A percentile compares a stretch with the other conserved stretches of the same genome.
Conservation (phyloP, 1,284 basidiomycete species). For the Mycosarcoma mackinlayi region DNA sequence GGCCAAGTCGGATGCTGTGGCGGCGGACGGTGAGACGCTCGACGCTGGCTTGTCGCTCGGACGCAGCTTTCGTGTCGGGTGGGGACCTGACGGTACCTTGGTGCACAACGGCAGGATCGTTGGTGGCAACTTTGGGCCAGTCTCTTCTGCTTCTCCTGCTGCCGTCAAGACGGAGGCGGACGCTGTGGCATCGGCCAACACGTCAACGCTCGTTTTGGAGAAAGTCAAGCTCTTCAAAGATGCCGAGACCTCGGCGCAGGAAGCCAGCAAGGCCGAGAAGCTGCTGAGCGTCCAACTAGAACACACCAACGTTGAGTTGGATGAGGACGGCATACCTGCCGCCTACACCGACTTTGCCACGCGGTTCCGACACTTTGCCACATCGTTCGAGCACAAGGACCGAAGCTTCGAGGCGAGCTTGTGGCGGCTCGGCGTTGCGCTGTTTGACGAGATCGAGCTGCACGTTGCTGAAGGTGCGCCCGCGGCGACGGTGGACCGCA, state of each 20-base stretch:
- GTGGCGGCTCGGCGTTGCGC: constrained; percentile 87
- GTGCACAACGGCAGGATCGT: constrained; percentile 76
- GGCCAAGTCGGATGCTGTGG: constrained; percentile 73
- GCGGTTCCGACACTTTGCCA: constrained; percentile 82
- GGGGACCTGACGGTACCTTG: constrained; percentile 83
- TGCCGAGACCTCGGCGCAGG: constrained; percentile 25
- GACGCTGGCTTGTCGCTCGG: constrained; percentile 88
- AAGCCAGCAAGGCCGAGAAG: constrained; percentile 70
- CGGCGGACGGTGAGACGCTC: constrained; percentile 76
- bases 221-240: constrained; percentile 56
- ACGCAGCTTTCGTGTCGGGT: constrained; percentile 88
- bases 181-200: constrained; percentile 11
- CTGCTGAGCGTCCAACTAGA: constrained; percentile 83
- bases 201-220: constrained; percentile 42
- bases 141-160: background rate
- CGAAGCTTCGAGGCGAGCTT: constrained; percentile 75
- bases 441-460: constrained; percentile 84
- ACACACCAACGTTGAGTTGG: constrained; percentile 76
- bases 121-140: constrained; percentile 2
- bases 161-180: constrained; percentile 19
- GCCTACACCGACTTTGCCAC: constrained; percentile 73
- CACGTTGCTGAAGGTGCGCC: constrained; percentile 75
- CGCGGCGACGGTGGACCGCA: constrained; percentile 75
- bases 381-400: constrained; percentile 80
- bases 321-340: constrained; percentile 71